phyloP scores from a whole-genome alignment of 306 rosid genomes.

The Arachis stenosperma region DNA sequence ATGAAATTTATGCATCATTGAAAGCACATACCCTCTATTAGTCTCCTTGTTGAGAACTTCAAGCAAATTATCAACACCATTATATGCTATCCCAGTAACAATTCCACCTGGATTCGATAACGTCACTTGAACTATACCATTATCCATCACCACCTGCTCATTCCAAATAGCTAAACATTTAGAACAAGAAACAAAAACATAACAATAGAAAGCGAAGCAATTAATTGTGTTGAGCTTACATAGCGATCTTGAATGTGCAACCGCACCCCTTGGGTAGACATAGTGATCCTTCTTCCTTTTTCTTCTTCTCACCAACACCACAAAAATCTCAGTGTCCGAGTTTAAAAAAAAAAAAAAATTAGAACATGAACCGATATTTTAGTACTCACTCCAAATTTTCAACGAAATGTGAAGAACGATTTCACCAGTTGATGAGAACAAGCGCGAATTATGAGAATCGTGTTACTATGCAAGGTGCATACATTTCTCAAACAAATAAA shows the following conservation, averaged over 20 bases:
- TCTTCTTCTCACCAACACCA: slow-evolving; percentile 24
- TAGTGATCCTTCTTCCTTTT: slow-evolving; percentile 42
- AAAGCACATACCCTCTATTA: slow-evolving; percentile 75
- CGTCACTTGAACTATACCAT: slow-evolving; percentile 87
- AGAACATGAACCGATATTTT: not conserved
- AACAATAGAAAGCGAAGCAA: not conserved
- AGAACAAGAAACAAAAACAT: slow-evolving; percentile 2
- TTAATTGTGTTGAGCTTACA: slow-evolving; percentile 52
- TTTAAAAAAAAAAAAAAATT: slow-evolving; percentile 19
- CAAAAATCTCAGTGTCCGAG: slow-evolving; percentile 19
- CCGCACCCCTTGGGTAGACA: slow-evolving; percentile 62
- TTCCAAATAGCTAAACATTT: slow-evolving; percentile 28
- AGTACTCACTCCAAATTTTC: slow-evolving; percentile 9
- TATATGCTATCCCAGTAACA: slow-evolving; percentile 76
- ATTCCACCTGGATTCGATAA: slow-evolving; percentile 87
- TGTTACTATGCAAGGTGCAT: not conserved
- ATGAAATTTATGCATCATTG: slow-evolving; percentile 14
- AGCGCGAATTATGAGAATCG: slow-evolving; percentile 8
- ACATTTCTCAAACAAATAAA: not conserved
- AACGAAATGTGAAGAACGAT: not conserved
- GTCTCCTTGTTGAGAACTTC: slow-evolving; percentile 81
- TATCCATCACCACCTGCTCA: slow-evolving; percentile 89
- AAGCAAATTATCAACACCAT: slow-evolving; percentile 82
- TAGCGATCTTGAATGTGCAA: slow-evolving; percentile 59
- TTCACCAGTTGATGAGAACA: not conserved